Conservation (phyloP, 2,329 filamentous ascomycete genomes). For the Lasiodiplodia sp. region DNA sequence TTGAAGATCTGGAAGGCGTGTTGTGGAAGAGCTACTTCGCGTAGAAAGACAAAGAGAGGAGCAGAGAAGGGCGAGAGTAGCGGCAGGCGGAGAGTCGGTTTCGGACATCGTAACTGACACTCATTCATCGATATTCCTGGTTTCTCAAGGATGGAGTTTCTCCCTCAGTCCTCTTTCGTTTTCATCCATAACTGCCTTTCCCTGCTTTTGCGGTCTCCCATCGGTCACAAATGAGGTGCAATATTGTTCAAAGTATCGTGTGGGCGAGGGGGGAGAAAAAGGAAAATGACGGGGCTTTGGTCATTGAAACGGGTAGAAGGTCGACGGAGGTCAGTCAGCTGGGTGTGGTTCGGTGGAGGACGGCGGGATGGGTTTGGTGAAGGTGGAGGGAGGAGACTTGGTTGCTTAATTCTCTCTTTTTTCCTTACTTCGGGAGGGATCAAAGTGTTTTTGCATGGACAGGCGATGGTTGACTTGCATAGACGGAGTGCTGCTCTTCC, state of each 20-base stretch:
- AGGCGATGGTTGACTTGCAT: not conserved
- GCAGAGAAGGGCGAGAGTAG: not conserved
- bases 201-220: not conserved
- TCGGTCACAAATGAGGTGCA: not conserved
- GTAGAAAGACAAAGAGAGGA: conserved; percentile 48
- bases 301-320: not conserved
- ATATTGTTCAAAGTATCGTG: too few species aligned
- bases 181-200: not conserved
- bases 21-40: conserved; percentile 99
- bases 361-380: not conserved
- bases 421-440: not conserved
- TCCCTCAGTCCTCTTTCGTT: not conserved
- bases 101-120: too few species aligned
- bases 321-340: too few species aligned
- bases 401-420: not conserved
- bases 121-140: too few species aligned
- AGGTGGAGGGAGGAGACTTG: not conserved
- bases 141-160: not conserved
- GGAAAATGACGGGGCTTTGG: too few species aligned
- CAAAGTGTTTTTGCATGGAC: conserved; percentile 1
- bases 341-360: not conserved
- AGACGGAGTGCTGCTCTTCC: not conserved
- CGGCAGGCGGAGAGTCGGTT: not conserved
- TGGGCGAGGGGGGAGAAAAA: too few species aligned
- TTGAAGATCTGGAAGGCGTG: conserved; percentile 94